Conservation (phyloP, 2,329 filamentous ascomycete genomes). For the Fusarium austroafricanum region DNA sequence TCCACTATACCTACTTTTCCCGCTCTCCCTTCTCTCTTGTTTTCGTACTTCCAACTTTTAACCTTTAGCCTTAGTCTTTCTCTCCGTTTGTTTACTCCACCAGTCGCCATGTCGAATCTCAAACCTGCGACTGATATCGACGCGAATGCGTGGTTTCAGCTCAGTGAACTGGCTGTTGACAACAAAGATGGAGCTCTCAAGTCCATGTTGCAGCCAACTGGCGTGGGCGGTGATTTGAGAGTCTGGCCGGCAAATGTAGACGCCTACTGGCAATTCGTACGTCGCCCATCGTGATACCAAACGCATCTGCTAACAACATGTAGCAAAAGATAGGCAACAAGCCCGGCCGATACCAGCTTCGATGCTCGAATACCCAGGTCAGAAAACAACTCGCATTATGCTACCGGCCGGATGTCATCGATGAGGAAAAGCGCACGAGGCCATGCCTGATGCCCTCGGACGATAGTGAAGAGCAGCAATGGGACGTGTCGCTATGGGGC, state of each 20-base stretch:
- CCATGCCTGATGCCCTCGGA: slow-evolving; percentile 46
- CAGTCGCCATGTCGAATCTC: slow-evolving; percentile 12
- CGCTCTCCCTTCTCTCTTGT: neutral
- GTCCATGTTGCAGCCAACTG: slow-evolving; percentile 34
- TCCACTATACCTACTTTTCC: neutral
- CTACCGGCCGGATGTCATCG: slow-evolving; percentile 38
- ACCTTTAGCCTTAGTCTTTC: neutral
- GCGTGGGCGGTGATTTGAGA: slow-evolving; percentile 32
- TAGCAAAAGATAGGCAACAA: slow-evolving; percentile 46
- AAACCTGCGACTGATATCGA: slow-evolving; percentile 46
- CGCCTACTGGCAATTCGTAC: slow-evolving; percentile 34
- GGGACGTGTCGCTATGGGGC: slow-evolving; percentile 50
- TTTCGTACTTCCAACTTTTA: neutral
- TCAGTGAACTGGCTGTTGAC: slow-evolving; percentile 53
- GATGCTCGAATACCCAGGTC: slow-evolving; percentile 45
- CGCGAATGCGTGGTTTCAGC: slow-evolving; percentile 52
- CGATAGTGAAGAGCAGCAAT: slow-evolving; percentile 48
- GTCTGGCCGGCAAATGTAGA: slow-evolving; percentile 29
- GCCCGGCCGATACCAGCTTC: slow-evolving; percentile 49
- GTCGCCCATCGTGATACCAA: rapidly evolving
- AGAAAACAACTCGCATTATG: slow-evolving; percentile 49
- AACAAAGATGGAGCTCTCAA: slow-evolving; percentile 40
- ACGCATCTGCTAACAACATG: neutral
- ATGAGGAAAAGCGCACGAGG: slow-evolving; percentile 43
- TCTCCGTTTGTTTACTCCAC: neutral